phyloP scores from a whole-genome alignment of 371 early-diverging fungal genomes.

The Mortierella sp. region DNA sequence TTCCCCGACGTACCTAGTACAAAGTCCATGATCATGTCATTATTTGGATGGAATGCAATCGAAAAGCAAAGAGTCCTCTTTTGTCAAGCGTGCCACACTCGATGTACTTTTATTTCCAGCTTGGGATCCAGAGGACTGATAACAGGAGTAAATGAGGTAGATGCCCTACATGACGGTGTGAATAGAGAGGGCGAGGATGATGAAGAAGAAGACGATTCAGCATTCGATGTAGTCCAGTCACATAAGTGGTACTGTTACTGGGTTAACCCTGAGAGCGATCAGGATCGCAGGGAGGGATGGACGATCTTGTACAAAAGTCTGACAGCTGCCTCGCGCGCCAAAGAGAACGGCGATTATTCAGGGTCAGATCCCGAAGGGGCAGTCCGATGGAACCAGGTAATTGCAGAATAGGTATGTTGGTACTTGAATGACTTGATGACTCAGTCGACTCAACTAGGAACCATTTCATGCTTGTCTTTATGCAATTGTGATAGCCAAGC shows the following conservation, averaged over 20 bases:
- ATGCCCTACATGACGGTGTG: not conserved
- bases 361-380: not conserved
- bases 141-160: no score
- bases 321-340: not conserved
- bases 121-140: not conserved
- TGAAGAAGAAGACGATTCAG: constrained; percentile 18
- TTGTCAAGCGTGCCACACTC: constrained; percentile 43
- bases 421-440: not conserved
- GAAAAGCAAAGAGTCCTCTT: constrained; percentile 9
- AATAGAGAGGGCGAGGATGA: constrained; percentile 2
- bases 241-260: constrained; percentile 54
- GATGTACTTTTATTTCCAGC: constrained; percentile 30
- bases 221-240: constrained; percentile 38
- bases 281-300: constrained; percentile 30
- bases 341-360: not conserved
- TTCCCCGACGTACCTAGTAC: not conserved
- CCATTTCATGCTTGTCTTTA: not conserved
- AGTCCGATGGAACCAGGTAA: not conserved
- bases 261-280: constrained; percentile 27
- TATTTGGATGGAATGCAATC: constrained; percentile 35
- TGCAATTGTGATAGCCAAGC: constrained; percentile 24
- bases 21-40: constrained; percentile 28
- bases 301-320: constrained; percentile 15
- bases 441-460: not conserved
- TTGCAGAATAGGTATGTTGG: not conserved